phyloP scores from a whole-genome alignment of 2,329 filamentous ascomycete genomes.

The Pestalotiopsis sp. region DNA sequence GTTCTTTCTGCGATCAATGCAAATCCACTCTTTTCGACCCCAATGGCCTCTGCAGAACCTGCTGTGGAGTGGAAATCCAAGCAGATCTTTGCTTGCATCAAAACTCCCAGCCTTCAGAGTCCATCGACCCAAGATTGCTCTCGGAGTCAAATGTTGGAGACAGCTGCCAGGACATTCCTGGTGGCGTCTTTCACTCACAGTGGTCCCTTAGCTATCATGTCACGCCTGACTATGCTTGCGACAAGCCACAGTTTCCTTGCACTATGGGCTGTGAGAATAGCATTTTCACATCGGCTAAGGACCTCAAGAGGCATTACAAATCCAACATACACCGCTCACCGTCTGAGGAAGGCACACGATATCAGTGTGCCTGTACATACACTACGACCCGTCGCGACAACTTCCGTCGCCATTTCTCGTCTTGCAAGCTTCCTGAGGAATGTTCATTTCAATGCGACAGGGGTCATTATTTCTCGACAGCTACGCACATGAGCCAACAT shows the following conservation, averaged over 20 bases:
- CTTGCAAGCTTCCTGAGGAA: background rate
- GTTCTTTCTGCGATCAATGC: background rate
- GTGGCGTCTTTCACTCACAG: background rate
- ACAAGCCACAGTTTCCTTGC: background rate
- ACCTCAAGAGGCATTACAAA: background rate
- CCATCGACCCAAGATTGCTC: background rate
- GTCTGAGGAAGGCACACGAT: background rate
- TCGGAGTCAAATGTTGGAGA: background rate
- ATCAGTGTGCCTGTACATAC: background rate
- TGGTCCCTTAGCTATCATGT: background rate
- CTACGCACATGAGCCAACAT: background rate
- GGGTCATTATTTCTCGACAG: background rate
- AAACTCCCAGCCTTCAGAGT: background rate
- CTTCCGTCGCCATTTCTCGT: background rate
- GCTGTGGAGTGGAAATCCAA: background rate
- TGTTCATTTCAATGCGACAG: background rate
- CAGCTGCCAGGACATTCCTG: background rate
- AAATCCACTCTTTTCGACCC: background rate
- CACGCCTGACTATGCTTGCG: background rate
- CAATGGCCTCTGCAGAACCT: background rate
- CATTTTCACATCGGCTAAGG: background rate
- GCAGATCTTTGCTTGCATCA: background rate
- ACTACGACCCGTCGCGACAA: background rate
- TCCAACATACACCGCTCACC: background rate
- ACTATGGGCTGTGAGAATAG: background rate